Evolutionary conservation across 805 yeast species (phyloP), one percentile per base, ranked within the genome.

Genomic region (Saturnispora hagleri): DNA sequence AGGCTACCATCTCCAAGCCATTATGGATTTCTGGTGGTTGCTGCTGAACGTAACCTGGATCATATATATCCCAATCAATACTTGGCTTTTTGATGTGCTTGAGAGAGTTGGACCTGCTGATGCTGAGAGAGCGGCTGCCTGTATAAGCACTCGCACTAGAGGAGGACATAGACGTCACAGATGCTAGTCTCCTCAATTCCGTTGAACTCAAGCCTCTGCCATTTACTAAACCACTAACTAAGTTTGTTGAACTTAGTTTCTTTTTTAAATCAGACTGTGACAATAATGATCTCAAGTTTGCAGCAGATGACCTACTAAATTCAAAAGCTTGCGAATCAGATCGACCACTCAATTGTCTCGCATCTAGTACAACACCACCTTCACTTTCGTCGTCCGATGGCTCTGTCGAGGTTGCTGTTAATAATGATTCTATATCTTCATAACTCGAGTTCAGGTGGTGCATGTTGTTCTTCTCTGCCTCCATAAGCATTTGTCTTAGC

Each of bases 261-360:
- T 33, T 45, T 26, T 45, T 34, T 13, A 50, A 38, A 15, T 50
- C 52, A 13, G 40, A 9, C 10, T 50, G 44, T 4, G 48, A 42
- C 18, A 46, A 34, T 36, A 46, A 13, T 15, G 53, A 50, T 17
- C 48, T 17, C 15, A 50, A 35, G 34, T 46, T 50, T 8, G 50
- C 27, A 3, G 31, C 17, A 17, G 53, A 50, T 12, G 49, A 26
- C 20, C 38, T 47, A 5, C 48, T 35, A 48, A 65, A 65, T 51
- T 65, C 69, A 54, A 62, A 65, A 12, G 64, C 60, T 47, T 65
- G 66, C 1, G 69, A 65, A 48, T 64, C 68, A 4, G 65, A 59
- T 41, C 67, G 55, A n/a, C 54, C 54, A 46, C 59, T 44, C 13
- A 55, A 56, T 42, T 50, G 38, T 45, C 50, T 58, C 20, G 55